Percentiles rank a stretch among this genome's conserved stretches.
These are phyloP conservation scores for Penicillium sp. DNA, from an alignment of 2,329 filamentous ascomycete genomes.

Conservation along the genomic window DNA sequence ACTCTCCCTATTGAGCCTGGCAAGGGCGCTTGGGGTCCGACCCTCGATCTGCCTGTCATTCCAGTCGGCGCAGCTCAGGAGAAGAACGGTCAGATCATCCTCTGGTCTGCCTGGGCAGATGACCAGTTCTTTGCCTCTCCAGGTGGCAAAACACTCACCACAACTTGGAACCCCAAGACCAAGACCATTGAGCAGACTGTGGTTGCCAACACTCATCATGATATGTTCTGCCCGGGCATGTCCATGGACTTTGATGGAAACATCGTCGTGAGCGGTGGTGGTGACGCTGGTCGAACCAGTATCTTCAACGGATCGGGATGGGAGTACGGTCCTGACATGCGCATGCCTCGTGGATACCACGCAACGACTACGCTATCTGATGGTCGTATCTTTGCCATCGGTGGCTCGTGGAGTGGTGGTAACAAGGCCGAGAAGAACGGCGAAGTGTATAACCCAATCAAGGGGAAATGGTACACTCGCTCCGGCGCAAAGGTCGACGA, in stretches of 20 bases:
- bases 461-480: slow-evolving; percentile 50
- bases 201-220: slow-evolving; percentile 10
- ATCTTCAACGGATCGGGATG: slow-evolving; percentile 49
- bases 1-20: slow-evolving; percentile 2
- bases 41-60: slow-evolving; percentile 6
- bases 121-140: slow-evolving; percentile 18
- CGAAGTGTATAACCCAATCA: slow-evolving; percentile 53
- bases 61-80: slow-evolving; percentile 2
- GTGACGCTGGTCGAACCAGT: slow-evolving; percentile 49
- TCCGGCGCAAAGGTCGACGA: slow-evolving; percentile 46
- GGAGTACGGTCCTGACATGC: slow-evolving; percentile 45
- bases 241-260: slow-evolving; percentile 50
- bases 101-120: slow-evolving; percentile 20
- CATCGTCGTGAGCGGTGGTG: slow-evolving; percentile 57
- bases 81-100: slow-evolving; percentile 7
- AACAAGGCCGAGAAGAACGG: slow-evolving; percentile 52
- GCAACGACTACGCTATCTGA: slow-evolving; percentile 51
- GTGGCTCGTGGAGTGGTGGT: slow-evolving; percentile 57
- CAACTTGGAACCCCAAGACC: slow-evolving; percentile 25
- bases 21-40: slow-evolving; percentile 9
- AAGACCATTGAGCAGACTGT: slow-evolving; percentile 3
- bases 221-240: slow-evolving; percentile 44
- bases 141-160: slow-evolving; percentile 19
- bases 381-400: slow-evolving; percentile 59
- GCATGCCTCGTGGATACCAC: slow-evolving; percentile 54